phyloP scores from a whole-genome alignment of 1,284 basidiomycete genomes.

The Austroboletus niveus region DNA sequence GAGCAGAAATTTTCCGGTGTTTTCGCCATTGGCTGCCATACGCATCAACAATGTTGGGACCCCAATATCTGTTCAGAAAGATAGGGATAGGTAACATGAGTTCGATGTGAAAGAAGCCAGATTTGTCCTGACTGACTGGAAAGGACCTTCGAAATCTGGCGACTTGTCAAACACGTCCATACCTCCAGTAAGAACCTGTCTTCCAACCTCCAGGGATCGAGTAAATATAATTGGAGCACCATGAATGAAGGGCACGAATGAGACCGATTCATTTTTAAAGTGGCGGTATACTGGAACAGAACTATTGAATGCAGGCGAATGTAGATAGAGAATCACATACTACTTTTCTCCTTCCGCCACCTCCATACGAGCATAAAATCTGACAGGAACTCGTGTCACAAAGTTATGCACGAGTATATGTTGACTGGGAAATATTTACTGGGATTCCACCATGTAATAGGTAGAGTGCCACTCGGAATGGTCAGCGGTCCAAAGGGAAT shows the following conservation, averaged over 20 bases:
- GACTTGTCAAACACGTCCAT: neutral
- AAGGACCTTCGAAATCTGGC: neutral
- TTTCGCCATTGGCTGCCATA: neutral
- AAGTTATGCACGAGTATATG: slow-evolving; percentile 36
- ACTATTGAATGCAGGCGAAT: neutral
- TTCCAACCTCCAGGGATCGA: neutral
- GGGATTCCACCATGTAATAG: slow-evolving; percentile 45
- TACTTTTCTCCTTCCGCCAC: neutral
- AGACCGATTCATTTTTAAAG: neutral
- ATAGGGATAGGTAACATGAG: too few species aligned
- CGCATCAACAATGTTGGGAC: neutral
- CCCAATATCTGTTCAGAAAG: neutral
- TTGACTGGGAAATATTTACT: slow-evolving; percentile 30
- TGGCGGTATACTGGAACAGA: neutral
- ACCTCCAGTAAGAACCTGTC: neutral
- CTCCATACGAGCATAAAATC: neutral
- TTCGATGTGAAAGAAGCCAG: too few species aligned
- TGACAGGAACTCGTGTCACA: neutral
- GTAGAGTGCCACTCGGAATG: slow-evolving; percentile 37
- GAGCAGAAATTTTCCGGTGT: neutral
- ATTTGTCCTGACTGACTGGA: too few species aligned
- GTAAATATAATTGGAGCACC: neutral
- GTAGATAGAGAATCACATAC: neutral
- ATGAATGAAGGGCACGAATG: neutral
- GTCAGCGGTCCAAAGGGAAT: slow-evolving; percentile 40